Conservation (phyloP, 176 grass and related monocot genomes). For the Hordeum vulgare region MorexV3_pseudomolecules_assembly NC_058522.1:417262113-417262612, state of each 20-base stretch:
- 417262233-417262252: conserved; percentile 28
- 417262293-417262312: background rate
- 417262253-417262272: background rate
- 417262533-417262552: conserved; percentile 21
- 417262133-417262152: conserved; percentile 26
- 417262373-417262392: background rate
- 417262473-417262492: background rate
- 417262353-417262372: background rate
- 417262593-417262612: conserved; percentile 15
- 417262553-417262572: conserved; percentile 20
- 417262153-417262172: conserved; percentile 29
- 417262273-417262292: conserved; percentile 1
- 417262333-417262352: conserved; percentile 7
- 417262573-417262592: conserved; percentile 10
- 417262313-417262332: conserved; percentile 19
- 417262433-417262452: conserved; percentile 9
- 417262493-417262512: background rate
- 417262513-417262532: conserved; percentile 5
- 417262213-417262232: conserved; percentile 22
- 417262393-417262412: conserved; percentile 1
- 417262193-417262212: conserved; percentile 43
- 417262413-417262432: conserved; percentile 12
- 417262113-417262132: conserved; percentile 29
- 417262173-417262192: conserved; percentile 1
- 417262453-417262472: background rate